phyloP scores from a whole-genome alignment of 2,329 filamentous ascomycete genomes.

The Clonostachys solani region DNA sequence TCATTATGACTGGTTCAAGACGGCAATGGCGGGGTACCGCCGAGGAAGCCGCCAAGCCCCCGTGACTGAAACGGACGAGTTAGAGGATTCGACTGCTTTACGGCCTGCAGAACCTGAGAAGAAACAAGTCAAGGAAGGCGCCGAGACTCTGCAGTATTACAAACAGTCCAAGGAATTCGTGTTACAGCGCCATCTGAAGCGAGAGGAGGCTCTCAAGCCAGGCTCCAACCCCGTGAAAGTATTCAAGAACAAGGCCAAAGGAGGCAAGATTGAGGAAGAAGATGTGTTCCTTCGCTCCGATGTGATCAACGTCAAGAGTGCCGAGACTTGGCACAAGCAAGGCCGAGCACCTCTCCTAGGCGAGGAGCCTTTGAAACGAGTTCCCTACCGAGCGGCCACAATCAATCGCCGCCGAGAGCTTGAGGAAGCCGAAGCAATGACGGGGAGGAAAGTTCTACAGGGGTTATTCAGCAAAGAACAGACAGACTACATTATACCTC shows the following conservation, averaged over 20 bases:
- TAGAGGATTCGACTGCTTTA: slow-evolving; percentile 76
- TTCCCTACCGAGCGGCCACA: slow-evolving; percentile 88
- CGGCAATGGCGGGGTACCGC: slow-evolving; percentile 69
- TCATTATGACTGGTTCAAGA: slow-evolving; percentile 84
- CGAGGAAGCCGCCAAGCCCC: slow-evolving; percentile 43
- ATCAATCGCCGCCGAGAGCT: slow-evolving; percentile 83
- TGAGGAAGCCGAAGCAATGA: slow-evolving; percentile 75
- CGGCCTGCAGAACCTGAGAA: slow-evolving; percentile 68
- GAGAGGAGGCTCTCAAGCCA: slow-evolving; percentile 81
- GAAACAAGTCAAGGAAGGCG: slow-evolving; percentile 68
- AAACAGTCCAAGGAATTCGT: slow-evolving; percentile 83
- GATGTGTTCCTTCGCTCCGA: slow-evolving; percentile 78
- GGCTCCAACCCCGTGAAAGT: slow-evolving; percentile 65
- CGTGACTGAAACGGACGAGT: slow-evolving; percentile 68
- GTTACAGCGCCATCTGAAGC: slow-evolving; percentile 78
- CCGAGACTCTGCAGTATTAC: slow-evolving; percentile 83
- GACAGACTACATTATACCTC: slow-evolving; percentile 93
- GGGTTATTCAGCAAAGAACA: slow-evolving; percentile 80
- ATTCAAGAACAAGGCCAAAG: slow-evolving; percentile 73
- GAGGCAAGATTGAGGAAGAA: slow-evolving; percentile 68
- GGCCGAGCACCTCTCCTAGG: slow-evolving; percentile 71
- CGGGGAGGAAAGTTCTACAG: slow-evolving; percentile 80
- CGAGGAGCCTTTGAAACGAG: slow-evolving; percentile 74
- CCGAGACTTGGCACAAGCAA: slow-evolving; percentile 97
- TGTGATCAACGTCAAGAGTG: slow-evolving; percentile 80